Conservation (phyloP, 1,284 basidiomycete species). For the Erythrobasidium hasegawianum region DNA sequence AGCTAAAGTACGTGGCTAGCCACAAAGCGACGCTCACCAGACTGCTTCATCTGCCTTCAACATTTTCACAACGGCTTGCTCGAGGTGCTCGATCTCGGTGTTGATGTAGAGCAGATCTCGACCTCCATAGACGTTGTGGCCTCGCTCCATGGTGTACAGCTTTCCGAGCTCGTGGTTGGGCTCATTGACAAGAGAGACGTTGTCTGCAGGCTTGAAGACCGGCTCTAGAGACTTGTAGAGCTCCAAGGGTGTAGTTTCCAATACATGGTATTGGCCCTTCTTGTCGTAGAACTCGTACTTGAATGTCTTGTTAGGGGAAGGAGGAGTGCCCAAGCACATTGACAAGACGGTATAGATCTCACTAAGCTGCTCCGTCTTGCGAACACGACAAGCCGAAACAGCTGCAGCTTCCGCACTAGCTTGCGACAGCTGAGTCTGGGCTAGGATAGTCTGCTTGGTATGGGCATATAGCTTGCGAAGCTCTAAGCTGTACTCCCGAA, state of each 20-base stretch:
- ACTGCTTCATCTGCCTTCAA: slow-evolving; percentile 79
- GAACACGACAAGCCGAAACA: slow-evolving; percentile 49
- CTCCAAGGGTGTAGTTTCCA: slow-evolving; percentile 74
- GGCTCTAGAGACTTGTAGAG: slow-evolving; percentile 54
- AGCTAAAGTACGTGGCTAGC: slow-evolving; percentile 42
- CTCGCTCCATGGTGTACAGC: slow-evolving; percentile 86
- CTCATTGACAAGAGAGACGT: slow-evolving; percentile 90
- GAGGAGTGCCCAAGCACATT: slow-evolving; percentile 79
- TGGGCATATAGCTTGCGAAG: slow-evolving; percentile 62
- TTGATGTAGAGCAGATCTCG: slow-evolving; percentile 76
- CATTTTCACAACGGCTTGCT: slow-evolving; percentile 60
- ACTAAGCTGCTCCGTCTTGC: slow-evolving; percentile 77
- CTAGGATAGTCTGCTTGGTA: slow-evolving; percentile 51
- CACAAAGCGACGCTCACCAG: slow-evolving; percentile 66
- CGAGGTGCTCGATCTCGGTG: slow-evolving; percentile 64
- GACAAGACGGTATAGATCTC: slow-evolving; percentile 84
- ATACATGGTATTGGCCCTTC: slow-evolving; percentile 67
- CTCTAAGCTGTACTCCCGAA: slow-evolving; percentile 81
- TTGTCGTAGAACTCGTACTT: slow-evolving; percentile 76
- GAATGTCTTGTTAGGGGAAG: slow-evolving; percentile 65
- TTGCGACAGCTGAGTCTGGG: slow-evolving; percentile 40
- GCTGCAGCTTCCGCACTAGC: slow-evolving; percentile 40
- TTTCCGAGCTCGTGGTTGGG: slow-evolving; percentile 74
- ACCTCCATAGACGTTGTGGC: slow-evolving; percentile 86
- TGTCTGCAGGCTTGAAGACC: slow-evolving; percentile 59